phyloP scores from a whole-genome alignment of 805 yeast species.

The Ogataea nitratoaversa region DNA sequence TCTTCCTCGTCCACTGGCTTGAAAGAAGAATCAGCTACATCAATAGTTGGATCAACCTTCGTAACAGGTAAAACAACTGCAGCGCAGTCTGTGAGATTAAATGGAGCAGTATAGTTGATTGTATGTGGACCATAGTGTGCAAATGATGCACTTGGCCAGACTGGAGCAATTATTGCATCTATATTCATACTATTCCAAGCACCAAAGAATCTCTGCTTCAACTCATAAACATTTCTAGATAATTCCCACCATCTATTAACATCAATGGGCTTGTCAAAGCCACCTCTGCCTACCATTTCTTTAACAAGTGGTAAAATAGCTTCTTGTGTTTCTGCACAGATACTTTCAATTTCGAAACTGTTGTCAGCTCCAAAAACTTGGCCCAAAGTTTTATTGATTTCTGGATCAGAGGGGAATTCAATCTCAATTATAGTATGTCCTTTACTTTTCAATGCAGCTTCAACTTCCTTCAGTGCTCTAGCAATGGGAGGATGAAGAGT shows the following conservation, averaged over 20 bases:
- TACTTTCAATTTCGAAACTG: conserved; percentile 16
- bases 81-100: conserved; percentile 48
- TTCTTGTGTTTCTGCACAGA: conserved; percentile 23
- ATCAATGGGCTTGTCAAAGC: conserved; percentile 2
- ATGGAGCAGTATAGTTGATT: conserved; percentile 50
- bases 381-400: conserved; percentile 20
- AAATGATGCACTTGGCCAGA: conserved; percentile 38
- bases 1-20: conserved; percentile 40
- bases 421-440: conserved; percentile 51
- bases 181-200: conserved; percentile 31
- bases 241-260: conserved; percentile 39
- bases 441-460: conserved; percentile 30
- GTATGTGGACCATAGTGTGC: conserved; percentile 18
- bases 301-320: conserved; percentile 13
- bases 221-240: conserved; percentile 28
- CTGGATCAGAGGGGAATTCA: conserved; percentile 37
- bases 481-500: conserved; percentile 51
- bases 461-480: conserved; percentile 36
- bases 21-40: conserved; percentile 27
- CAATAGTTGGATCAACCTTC: conserved; percentile 43
- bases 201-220: conserved; percentile 31
- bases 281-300: conserved; percentile 1
- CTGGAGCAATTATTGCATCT: conserved; percentile 45
- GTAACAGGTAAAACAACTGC: conserved; percentile 55
- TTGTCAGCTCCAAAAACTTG: conserved; percentile 45